Evolutionary conservation across 176 grass and related monocot species (phyloP).

Genomic region (Aegilops longissima): DNA sequence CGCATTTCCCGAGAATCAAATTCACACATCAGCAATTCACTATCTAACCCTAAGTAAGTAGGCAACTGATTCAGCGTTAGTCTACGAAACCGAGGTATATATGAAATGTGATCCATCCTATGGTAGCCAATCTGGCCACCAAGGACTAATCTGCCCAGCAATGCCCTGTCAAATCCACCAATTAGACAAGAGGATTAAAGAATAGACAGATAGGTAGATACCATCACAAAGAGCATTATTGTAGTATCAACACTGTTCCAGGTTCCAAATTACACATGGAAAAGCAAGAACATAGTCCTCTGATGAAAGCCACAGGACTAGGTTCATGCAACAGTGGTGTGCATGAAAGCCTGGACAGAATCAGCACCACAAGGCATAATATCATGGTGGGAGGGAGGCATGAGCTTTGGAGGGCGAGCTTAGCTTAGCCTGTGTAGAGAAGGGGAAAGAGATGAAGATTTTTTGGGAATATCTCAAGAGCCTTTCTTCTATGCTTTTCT

Average conservation of each 20-base stretch:
- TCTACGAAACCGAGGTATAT: neutral
- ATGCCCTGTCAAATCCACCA: conserved; percentile 5
- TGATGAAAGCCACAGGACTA: conserved; percentile 23
- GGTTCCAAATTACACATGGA: conserved; percentile 27
- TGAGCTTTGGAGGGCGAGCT: conserved; percentile 15
- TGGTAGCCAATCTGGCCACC: conserved; percentile 20
- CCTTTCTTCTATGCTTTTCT: conserved; percentile 3
- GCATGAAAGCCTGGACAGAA: conserved; percentile 52
- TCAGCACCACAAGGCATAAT: conserved; percentile 50
- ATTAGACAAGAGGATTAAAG: conserved; percentile 28
- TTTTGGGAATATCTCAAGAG: conserved; percentile 35
- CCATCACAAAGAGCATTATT: conserved; percentile 41
- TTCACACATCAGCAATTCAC: neutral
- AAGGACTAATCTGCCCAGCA: conserved; percentile 12
- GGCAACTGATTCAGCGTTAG: conserved; percentile 4
- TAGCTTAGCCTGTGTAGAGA: neutral
- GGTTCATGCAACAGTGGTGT: conserved; percentile 26
- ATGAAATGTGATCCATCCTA: conserved; percentile 29
- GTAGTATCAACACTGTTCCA: conserved; percentile 28
- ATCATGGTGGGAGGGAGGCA: conserved; percentile 27
- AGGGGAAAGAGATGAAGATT: neutral
- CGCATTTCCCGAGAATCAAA: neutral
- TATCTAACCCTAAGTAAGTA: neutral
- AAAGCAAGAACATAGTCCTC: conserved; percentile 11
- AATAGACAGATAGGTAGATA: conserved; percentile 27